phyloP scores from a whole-genome alignment of 805 yeast species.

The Wickerhamiella sergipiensis region DNA sequence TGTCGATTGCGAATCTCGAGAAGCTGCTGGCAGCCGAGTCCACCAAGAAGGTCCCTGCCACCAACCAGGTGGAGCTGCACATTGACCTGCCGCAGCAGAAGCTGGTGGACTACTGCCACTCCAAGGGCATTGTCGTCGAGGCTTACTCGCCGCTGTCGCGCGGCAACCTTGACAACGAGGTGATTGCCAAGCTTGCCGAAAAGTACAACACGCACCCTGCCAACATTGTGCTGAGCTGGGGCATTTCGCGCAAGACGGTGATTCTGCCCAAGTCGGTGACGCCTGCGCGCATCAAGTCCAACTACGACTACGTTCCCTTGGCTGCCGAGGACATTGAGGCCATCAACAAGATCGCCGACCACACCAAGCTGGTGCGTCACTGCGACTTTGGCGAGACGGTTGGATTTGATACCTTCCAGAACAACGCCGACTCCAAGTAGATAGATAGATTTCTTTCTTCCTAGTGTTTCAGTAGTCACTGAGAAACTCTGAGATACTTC shows the following conservation, averaged over 20 bases:
- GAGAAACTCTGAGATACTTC: too few relatives aligned
- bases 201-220: slow-evolving; percentile 32
- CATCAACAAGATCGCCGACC: slow-evolving; percentile 17
- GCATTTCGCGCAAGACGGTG: slow-evolving; percentile 38
- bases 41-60: slow-evolving; percentile 42
- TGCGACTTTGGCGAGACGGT: slow-evolving; percentile 9
- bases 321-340: slow-evolving; percentile 30
- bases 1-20: slow-evolving; percentile 39
- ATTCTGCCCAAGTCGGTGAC: slow-evolving; percentile 62
- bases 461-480: too few relatives aligned
- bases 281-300: slow-evolving; percentile 39
- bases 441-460: too few relatives aligned
- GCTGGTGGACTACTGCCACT: slow-evolving; percentile 37
- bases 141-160: slow-evolving; percentile 75
- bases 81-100: slow-evolving; percentile 56
- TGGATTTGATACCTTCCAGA: slow-evolving; percentile 14
- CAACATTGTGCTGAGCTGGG: slow-evolving; percentile 23
- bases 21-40: slow-evolving; percentile 30
- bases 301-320: slow-evolving; percentile 30
- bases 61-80: slow-evolving; percentile 66
- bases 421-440: slow-evolving; percentile 17
- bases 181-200: slow-evolving; percentile 42
- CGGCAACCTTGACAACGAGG: slow-evolving; percentile 43
- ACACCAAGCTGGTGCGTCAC: slow-evolving; percentile 13
- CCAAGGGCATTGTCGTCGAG: slow-evolving; percentile 42